Evolutionary conservation across 2,329 filamentous ascomycete genomes (phyloP), one percentile per base, ranked within the genome.

Genomic region (Lecanicillium sp.): DNA sequence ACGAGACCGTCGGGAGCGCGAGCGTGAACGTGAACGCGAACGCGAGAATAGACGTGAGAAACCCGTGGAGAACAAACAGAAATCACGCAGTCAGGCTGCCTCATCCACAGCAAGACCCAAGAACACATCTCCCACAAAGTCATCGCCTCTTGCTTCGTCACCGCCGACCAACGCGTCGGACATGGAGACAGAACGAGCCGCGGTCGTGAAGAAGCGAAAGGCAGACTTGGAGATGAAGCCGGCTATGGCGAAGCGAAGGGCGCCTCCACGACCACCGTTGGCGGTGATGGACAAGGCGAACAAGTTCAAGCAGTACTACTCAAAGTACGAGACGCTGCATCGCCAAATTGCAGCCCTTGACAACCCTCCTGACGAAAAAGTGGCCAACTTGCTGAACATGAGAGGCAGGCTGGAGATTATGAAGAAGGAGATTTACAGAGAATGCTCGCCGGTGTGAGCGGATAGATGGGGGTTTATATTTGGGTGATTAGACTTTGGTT

Each of bases 121-220:
- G 56, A 62, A 68, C 44, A 79, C 70, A 0, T 79, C 75, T 6
- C 76, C 75, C 1, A 65, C 66, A 36, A 81, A 81, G 53, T 81
- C 78, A 3, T 81, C 78, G 9, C 78, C 77, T 4, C 61, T 81
- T 14, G 77, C 77, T n/a, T 77, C 76, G 2, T 81, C 77, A 6
- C 76, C 77, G 11, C 77, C 77, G 0, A 80, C 77, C 7, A 81
- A 81, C 45, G 78, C 76, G 1, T 80, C 77, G 2, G 77, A 81
- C 41, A 58, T 80, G 28, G 76, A 79, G 20, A 62, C 69, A 46
- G 48, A 62, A 32, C 46, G 55, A 36, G 44, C 53, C n/a, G 51
- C 49, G 11, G 45, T 47, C 13, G 36, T 40, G 12, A 68, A 66
- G 56, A 73, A 73, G 54, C 67, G 69, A 40, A 71, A 66, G 49